A percentile compares a stretch with the other conserved stretches of the same genome.
Evolutionary conservation across 768 basidiomycete genomes (phyloP).

Genomic region (Tylopilus plumbeoviolaceoides): DNA sequence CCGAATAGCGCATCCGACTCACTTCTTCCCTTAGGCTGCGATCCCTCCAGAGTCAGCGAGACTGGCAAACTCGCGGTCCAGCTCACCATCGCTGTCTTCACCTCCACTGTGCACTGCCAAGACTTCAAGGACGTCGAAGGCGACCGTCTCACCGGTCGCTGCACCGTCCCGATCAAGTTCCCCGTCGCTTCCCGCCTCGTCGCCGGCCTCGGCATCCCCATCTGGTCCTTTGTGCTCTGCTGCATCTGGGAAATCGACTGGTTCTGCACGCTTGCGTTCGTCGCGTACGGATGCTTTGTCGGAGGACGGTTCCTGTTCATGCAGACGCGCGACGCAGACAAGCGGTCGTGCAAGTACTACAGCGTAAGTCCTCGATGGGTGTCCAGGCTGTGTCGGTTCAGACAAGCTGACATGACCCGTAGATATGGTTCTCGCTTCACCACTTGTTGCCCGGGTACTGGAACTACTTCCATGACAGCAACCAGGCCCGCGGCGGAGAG

Average conservation of each 20-base stretch:
- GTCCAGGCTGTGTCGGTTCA: neutral
- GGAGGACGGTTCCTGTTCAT: slow-evolving; percentile 33
- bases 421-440: slow-evolving; percentile 36
- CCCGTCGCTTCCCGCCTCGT: slow-evolving; percentile 35
- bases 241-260: slow-evolving; percentile 34
- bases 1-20: neutral
- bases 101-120: slow-evolving; percentile 47
- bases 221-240: slow-evolving; percentile 36
- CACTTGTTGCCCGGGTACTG: slow-evolving; percentile 35
- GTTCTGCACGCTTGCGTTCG: slow-evolving; percentile 24
- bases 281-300: slow-evolving; percentile 31
- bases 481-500: slow-evolving; percentile 13
- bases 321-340: slow-evolving; percentile 28
- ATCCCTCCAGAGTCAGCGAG: slow-evolving; percentile 24
- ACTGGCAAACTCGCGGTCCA: slow-evolving; percentile 31
- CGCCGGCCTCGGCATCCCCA: slow-evolving; percentile 31
- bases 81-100: slow-evolving; percentile 36
- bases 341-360: slow-evolving; percentile 35
- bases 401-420: neutral
- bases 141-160: slow-evolving; percentile 36
- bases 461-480: slow-evolving; percentile 28
- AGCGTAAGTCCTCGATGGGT: slow-evolving; percentile 27
- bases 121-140: slow-evolving; percentile 47
- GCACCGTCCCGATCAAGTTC: slow-evolving; percentile 43
- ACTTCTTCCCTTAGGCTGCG: slow-evolving; percentile 11